These are phyloP conservation scores for Alternaria sp. DNA, from an alignment of 2,329 filamentous ascomycete species.

Conservation along the genomic window DNA sequence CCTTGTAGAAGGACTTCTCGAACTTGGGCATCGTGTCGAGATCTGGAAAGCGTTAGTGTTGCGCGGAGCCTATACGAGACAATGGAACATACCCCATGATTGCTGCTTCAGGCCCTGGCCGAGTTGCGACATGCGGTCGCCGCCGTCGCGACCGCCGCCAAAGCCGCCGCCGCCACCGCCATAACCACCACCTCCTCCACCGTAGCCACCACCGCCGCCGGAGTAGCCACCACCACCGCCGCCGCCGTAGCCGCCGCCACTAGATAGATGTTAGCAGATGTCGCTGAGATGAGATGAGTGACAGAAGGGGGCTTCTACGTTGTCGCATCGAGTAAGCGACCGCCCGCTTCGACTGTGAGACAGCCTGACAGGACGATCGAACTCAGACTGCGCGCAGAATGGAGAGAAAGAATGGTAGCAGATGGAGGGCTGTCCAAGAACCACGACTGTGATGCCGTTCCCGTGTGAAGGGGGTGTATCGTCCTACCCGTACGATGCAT, in stretches of 20 bases:
- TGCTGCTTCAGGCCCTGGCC: conserved; percentile 87
- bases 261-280: conserved; percentile 38
- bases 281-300: conserved; percentile 8
- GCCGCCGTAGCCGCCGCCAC: conserved; percentile 47
- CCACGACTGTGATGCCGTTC: conserved; percentile 49
- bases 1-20: conserved; percentile 99
- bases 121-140: conserved; percentile 93
- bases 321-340: conserved; percentile 35
- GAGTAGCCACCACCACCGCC: conserved; percentile 65
- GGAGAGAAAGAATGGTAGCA: conserved; percentile 34
- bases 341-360: conserved; percentile 27
- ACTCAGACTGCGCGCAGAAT: conserved; percentile 41
- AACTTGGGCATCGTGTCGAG: conserved; percentile 84
- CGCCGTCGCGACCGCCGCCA: conserved; percentile 68
- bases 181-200: conserved; percentile 55
- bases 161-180: conserved; percentile 28
- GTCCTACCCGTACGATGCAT: conserved; percentile 54
- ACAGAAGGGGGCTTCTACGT: conserved; percentile 37
- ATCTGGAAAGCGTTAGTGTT: conserved; percentile 62
- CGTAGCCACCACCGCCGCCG: conserved; percentile 57
- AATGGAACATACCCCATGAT: conserved; percentile 76
- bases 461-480: conserved; percentile 43
- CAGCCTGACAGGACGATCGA: conserved; percentile 29
- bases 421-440: conserved; percentile 39
- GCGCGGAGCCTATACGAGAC: neutral